Base-by-base conservation (phyloP, 306 rosid genomes). In the Acacia crassicarpa region DNA sequence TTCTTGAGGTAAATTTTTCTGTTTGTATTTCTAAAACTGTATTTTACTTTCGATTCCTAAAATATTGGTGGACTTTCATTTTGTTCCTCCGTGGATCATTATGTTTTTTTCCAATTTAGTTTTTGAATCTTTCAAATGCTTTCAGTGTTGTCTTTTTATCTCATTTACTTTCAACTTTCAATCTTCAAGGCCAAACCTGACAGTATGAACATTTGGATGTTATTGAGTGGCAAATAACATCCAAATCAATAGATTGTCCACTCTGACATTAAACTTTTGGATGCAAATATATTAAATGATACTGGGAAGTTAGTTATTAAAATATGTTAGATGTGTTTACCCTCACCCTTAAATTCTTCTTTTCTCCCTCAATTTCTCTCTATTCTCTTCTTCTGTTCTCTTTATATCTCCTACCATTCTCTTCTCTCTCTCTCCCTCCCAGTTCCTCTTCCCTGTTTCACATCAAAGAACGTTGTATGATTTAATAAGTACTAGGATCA, bases 1-100 rank as follows among this genome's bases (percentile, higher is more conserved):
- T 95, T 67, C 98, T 95, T 2, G 99, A 95, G 99, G 97, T 93
- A 82, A 75, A 69, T 30, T 27, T 82, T 88, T n/a, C 67, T 12
- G 41, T 75, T 33, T 51, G 48, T 72, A 0, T 25, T 15, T 75
- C 30, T 6, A 56, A 5, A 38, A 1, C 8, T 38, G 68, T 40
- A 58, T 58, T 23, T 56, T 38, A 38, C 79, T 38, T 19, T 43
- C 6, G 38, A 15, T 73, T 38, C 54, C 54, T 14, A 14, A 48
- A 48, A 14, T 48, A 15, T 48, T 3, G 54, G 54, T 48, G 54
- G 54, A 4, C 19, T 15, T 48, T 48, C 54, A 48, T 48, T 48
- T 15, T 45, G 54, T 48, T 48, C 7, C 54, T 48, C 54, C 54
- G 5, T 15, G 16, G 54, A 48, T 48, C 53, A 46, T 13, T 46